Percentiles rank a stretch among this genome's conserved stretches.
Conservation (phyloP, 768 basidiomycete genomes). For the Boletus sensibilis region DNA sequence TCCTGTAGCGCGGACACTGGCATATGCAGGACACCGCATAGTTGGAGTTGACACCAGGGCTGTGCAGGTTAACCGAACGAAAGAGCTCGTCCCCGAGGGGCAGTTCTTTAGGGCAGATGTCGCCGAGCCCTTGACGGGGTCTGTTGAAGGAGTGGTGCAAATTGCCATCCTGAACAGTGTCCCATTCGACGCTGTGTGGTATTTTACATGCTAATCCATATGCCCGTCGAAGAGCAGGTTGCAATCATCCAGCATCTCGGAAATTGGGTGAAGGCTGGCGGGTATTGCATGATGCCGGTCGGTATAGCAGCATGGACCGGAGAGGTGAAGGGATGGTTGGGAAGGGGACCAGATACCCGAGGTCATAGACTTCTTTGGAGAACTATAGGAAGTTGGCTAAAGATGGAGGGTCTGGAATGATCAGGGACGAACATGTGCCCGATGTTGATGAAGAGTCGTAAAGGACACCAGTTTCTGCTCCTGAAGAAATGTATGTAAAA, state of each 20-base stretch:
- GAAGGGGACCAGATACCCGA: neutral
- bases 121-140: neutral
- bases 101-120: slow-evolving; percentile 9
- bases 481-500: slow-evolving; percentile 11
- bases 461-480: slow-evolving; percentile 10
- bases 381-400: slow-evolving; percentile 8
- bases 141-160: neutral
- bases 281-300: slow-evolving; percentile 10
- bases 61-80: slow-evolving; percentile 9
- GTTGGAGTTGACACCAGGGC: slow-evolving; percentile 7
- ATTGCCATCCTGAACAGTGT: neutral
- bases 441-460: neutral
- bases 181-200: slow-evolving; percentile 1
- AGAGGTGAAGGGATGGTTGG: slow-evolving; percentile 1
- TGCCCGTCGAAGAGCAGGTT: slow-evolving; percentile 8
- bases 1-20: neutral
- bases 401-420: slow-evolving; percentile 8
- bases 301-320: slow-evolving; percentile 1
- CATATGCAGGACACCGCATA: slow-evolving; percentile 3
- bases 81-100: slow-evolving; percentile 1
- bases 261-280: slow-evolving; percentile 16
- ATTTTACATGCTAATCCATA: slow-evolving; percentile 6
- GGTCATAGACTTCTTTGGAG: slow-evolving; percentile 8
- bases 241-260: slow-evolving; percentile 13
- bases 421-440: slow-evolving; percentile 8